Base-by-base conservation (phyloP, 2,329 filamentous ascomycete species). In the Hymenoscyphus scutula region DNA sequence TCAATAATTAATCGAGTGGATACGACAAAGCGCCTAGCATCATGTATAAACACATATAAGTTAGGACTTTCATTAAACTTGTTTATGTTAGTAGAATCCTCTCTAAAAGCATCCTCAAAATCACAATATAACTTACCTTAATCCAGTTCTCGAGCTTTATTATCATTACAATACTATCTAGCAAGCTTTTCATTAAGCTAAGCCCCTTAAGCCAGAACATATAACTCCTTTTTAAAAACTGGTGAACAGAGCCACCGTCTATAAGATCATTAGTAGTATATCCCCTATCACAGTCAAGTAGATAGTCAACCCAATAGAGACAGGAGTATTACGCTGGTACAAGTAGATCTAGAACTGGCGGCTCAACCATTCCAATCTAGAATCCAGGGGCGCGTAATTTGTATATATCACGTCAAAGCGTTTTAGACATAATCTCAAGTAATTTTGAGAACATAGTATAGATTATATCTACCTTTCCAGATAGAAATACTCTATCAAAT, bases 1-100 rank as follows among this genome's bases (percentile, higher is more conserved):
- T 71, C 55, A 62, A 73, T 69, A 48, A 72, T 53, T 62, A 38
- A 63, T 67, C 58, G 72, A 67, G 61, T 67, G 53, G 65, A 66
- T 58, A 69, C 23, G 13, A 53, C 62, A 55, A 69, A 67, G 54
- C 65, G 54, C 59, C 61, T 65, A 37, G 63, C 61, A 65, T 67
- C 64, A 68, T 74, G 59, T 64, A 68, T 45, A 66, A 68, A 74
- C 54, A 53, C 53, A 56, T 65, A 38, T 53, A 68, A 45, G 57
- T 62, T 51, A 17, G 64, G 62, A 32, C 59, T 64, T 58, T 54
- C n/a, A 19, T 58, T 59, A 53, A 19, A n/a, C 63, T 64, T 48
- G 2, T 58, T 29, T 11, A 29, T n/a, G n/a, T 58, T 27, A 58
- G 34, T 10, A 48, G 13, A n/a, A 10, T 8, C n/a, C 2, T 58